Evolutionary conservation across 2,329 filamentous ascomycete genomes (phyloP).

Genomic region (Ascochyta rabiei): DNA sequence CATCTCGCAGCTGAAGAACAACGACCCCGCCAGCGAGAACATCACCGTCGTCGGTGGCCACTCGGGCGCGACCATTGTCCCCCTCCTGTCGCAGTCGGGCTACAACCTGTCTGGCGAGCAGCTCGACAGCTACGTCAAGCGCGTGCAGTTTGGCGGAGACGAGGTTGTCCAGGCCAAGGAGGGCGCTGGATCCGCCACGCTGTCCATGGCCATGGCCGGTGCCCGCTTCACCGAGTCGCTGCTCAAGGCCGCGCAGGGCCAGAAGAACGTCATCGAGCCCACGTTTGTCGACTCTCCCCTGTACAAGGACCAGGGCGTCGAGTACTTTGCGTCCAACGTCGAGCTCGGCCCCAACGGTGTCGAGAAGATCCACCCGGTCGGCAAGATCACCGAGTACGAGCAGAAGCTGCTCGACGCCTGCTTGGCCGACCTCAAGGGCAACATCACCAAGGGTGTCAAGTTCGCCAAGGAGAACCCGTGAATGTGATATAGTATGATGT

Average conservation of each 20-base stretch:
- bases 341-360: constrained; percentile 97
- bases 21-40: constrained; percentile 89
- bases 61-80: constrained; percentile 97
- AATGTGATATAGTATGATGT: constrained; percentile 1
- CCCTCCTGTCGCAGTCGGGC: constrained; percentile 91
- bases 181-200: constrained; percentile 92
- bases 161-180: constrained; percentile 99
- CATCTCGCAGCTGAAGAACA: constrained; percentile 91
- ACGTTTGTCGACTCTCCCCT: constrained; percentile 96
- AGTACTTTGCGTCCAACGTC: constrained; percentile 95
- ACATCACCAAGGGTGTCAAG: constrained; percentile 89
- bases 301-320: constrained; percentile 97
- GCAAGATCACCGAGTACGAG: constrained; percentile 83
- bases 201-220: constrained; percentile 98
- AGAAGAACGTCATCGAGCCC: constrained; percentile 94
- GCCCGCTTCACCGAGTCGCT: constrained; percentile 84
- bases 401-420: constrained; percentile 86
- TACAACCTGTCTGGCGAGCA: constrained; percentile 83
- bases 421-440: constrained; percentile 84
- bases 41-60: constrained; percentile 97
- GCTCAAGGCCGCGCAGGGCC: constrained; percentile 88
- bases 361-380: constrained; percentile 88
- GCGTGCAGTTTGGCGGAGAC: constrained; percentile 98
- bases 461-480: constrained; percentile 66
- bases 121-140: constrained; percentile 79